Conservation (phyloP, 73 alveolate species). For the Paramecium sexaurelia region DNA sequence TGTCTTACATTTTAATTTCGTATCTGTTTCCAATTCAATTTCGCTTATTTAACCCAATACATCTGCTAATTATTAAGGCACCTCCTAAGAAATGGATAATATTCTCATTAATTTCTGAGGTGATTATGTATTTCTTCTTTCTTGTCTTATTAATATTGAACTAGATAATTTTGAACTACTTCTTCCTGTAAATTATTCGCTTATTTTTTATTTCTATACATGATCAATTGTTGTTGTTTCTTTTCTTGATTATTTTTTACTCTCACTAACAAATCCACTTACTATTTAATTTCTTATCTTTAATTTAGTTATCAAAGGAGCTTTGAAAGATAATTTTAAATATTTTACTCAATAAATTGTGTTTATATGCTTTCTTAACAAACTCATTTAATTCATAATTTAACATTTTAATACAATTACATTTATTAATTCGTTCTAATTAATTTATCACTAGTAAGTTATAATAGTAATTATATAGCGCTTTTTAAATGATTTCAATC, state of each 20-base stretch:
- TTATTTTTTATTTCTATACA: background rate
- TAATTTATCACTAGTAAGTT: background rate
- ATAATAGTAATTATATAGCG: background rate
- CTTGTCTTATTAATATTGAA: background rate
- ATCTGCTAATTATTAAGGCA: background rate
- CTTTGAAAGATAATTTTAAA: background rate
- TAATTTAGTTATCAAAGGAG: background rate
- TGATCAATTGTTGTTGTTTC: background rate
- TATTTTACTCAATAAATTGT: background rate
- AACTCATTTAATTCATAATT: background rate
- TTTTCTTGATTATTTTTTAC: background rate
- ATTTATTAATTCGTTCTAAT: background rate
- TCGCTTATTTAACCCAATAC: background rate
- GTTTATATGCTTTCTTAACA: constrained; percentile 10
- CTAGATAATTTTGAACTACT: constrained; percentile 25
- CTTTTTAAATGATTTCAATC: no score
- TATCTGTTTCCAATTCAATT: background rate
- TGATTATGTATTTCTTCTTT: background rate
- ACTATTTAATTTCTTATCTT: background rate
- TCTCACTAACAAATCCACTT: background rate
- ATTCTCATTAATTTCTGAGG: background rate
- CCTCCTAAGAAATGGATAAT: background rate
- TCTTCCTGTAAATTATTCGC: constrained; percentile 10
- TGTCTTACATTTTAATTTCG: background rate
- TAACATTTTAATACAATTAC: constrained; percentile 3